Conservation (phyloP, 1,284 basidiomycete genomes). For the Moesziomyces sp. region DNA sequence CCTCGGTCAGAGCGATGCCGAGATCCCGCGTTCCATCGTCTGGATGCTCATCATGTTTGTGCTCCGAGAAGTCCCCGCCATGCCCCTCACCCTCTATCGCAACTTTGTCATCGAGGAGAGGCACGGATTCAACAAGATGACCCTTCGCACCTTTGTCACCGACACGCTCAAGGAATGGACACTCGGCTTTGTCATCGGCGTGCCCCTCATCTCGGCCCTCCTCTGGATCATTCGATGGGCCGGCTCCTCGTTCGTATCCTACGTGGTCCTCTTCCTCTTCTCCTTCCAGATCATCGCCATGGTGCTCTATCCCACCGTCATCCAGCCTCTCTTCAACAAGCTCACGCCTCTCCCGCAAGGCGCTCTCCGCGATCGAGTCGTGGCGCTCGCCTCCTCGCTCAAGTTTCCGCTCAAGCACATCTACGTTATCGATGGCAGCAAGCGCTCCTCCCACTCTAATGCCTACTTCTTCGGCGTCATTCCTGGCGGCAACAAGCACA, state of each 20-base stretch:
- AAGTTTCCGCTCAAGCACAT: slow-evolving; percentile 93
- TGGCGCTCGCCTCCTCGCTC: slow-evolving; percentile 70
- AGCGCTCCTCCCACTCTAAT: slow-evolving; percentile 92
- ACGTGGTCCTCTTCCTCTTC: slow-evolving; percentile 61
- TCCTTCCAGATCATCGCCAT: slow-evolving; percentile 78
- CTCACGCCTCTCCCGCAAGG: slow-evolving; percentile 79
- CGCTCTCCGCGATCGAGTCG: slow-evolving; percentile 59
- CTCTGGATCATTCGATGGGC: slow-evolving; percentile 92
- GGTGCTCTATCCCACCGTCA: slow-evolving; percentile 74
- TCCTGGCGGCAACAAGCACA: slow-evolving; percentile 66
- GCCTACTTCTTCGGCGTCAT: slow-evolving; percentile 72
- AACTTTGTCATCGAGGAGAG: slow-evolving; percentile 94
- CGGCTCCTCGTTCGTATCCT: slow-evolving; percentile 71
- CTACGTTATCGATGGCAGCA: slow-evolving; percentile 96
- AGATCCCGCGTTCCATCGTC: slow-evolving; percentile 85
- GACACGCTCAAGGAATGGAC: slow-evolving; percentile 85
- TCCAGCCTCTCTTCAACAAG: slow-evolving; percentile 97
- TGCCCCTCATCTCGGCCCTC: slow-evolving; percentile 87
- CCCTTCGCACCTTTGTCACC: slow-evolving; percentile 74
- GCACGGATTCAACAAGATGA: slow-evolving; percentile 97
- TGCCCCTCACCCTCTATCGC: slow-evolving; percentile 79
- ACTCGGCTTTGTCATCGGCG: slow-evolving; percentile 80
- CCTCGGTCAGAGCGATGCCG: slow-evolving; percentile 40
- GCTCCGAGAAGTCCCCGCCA: slow-evolving; percentile 72
- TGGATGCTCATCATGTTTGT: slow-evolving; percentile 71